A percentile compares a stretch with the other conserved stretches of the same genome.
Conservation (phyloP, 2,329 filamentous ascomycete genomes). For the Ophiostoma ulmi region DNA sequence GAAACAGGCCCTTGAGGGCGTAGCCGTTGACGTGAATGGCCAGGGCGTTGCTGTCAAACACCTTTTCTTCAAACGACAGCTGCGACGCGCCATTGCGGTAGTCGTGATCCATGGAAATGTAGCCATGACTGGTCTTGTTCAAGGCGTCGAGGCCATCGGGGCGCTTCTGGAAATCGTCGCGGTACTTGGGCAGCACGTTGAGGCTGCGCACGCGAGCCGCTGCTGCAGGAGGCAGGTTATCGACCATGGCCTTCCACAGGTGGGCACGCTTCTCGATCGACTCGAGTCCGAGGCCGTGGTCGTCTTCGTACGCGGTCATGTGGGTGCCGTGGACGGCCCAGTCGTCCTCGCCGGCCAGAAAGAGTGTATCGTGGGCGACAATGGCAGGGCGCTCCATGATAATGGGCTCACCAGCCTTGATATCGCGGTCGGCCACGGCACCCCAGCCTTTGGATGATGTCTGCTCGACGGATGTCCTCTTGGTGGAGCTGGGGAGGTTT, state of each 20-base stretch:
- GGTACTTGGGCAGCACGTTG: conserved; percentile 19
- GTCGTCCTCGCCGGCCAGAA: background rate
- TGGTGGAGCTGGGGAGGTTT: background rate
- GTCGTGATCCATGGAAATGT: background rate
- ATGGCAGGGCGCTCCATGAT: conserved; percentile 35
- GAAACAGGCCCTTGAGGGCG: conserved; percentile 28
- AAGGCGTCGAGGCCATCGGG: background rate
- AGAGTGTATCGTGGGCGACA: conserved; percentile 26
- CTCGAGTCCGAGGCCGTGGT: conserved; percentile 24
- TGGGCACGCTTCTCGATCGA: conserved; percentile 2
- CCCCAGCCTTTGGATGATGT: conserved; percentile 37
- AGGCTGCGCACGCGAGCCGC: background rate
- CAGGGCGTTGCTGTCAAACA: conserved; percentile 35
- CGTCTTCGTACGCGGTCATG: conserved; percentile 17
- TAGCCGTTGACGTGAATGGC: conserved; percentile 30
- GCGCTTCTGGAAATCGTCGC: background rate
- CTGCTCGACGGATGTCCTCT: background rate
- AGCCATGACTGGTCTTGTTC: background rate
- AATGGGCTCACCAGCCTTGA: conserved; percentile 32
- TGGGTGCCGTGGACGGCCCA: background rate
- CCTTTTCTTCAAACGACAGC: conserved; percentile 34
- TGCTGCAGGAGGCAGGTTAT: conserved; percentile 18
- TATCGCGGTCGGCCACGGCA: conserved; percentile 32
- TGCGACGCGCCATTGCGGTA: background rate
- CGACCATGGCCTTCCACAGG: conserved; percentile 19